Evolutionary conservation across 2,329 filamentous ascomycete genomes (phyloP).

Genomic region (Pestalotiopsis sp.): DNA sequence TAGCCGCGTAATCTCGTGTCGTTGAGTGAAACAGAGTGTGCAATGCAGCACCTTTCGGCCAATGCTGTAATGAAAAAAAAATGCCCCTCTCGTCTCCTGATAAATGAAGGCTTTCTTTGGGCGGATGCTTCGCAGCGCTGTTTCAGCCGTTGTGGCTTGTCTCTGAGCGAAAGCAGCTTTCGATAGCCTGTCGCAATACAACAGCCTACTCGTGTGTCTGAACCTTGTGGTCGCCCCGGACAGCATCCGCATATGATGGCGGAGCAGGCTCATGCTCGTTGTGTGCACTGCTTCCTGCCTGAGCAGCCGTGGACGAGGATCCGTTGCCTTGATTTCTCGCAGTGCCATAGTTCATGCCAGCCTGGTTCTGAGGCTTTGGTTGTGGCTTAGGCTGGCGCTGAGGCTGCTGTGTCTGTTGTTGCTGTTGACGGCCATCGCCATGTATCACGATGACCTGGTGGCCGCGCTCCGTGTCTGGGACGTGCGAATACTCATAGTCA

Average conservation of each 20-base stretch:
- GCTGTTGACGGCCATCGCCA: slow-evolving; percentile 40
- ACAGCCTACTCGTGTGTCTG: slow-evolving; percentile 64
- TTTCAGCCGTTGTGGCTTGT: background rate
- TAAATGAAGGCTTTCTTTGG: background rate
- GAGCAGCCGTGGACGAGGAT: slow-evolving; percentile 36
- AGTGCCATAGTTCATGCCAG: slow-evolving; percentile 52
- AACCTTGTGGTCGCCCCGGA: slow-evolving; percentile 89
- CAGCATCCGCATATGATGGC: slow-evolving; percentile 87
- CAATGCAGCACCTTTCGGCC: background rate
- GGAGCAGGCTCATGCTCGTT: slow-evolving; percentile 53
- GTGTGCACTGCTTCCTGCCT: slow-evolving; percentile 47
- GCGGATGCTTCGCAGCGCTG: background rate
- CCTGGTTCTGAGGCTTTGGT: slow-evolving; percentile 34
- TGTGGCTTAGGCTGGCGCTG: slow-evolving; percentile 35
- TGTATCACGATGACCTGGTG: slow-evolving; percentile 78
- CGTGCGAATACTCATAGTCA: slow-evolving; percentile 69
- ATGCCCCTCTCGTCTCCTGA: background rate
- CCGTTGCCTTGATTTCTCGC: slow-evolving; percentile 28
- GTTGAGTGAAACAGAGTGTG: background rate
- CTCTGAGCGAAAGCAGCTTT: background rate
- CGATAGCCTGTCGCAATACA: background rate
- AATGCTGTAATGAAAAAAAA: background rate
- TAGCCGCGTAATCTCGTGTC: background rate
- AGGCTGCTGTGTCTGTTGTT: slow-evolving; percentile 31
- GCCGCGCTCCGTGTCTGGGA: slow-evolving; percentile 58